Percentiles rank a stretch among this genome's conserved stretches.
phyloP scores from a whole-genome alignment of 768 basidiomycete species.

The Mycena metata region DNA sequence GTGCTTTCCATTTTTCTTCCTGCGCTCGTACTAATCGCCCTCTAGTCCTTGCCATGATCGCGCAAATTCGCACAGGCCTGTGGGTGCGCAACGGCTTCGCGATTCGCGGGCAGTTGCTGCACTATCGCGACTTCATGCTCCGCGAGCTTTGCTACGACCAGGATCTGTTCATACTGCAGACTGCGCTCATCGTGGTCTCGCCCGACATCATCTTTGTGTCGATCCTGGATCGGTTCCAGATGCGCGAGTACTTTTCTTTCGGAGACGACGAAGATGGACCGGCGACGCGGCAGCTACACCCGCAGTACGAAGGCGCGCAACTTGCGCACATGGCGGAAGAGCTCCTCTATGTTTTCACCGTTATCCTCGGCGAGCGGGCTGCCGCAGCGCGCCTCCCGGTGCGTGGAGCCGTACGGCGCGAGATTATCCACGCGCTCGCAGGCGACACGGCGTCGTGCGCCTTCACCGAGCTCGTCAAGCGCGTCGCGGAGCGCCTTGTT shows the following conservation, averaged over 20 bases:
- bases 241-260: constrained; percentile 79
- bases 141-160: constrained; percentile 98
- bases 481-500: constrained; percentile 89
- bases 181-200: constrained; percentile 82
- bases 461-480: constrained; percentile 92
- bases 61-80: constrained; percentile 93
- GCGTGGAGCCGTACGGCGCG: constrained; percentile 76
- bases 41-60: constrained; percentile 90
- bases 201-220: constrained; percentile 85
- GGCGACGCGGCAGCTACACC: constrained; percentile 65
- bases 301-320: constrained; percentile 77
- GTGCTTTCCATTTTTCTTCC: constrained; percentile 37
- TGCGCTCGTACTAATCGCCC: constrained; percentile 10
- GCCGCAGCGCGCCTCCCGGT: constrained; percentile 79
- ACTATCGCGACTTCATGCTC: constrained; percentile 96
- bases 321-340: constrained; percentile 93
- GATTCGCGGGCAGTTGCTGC: constrained; percentile 93
- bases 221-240: constrained; percentile 91
- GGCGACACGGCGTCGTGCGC: constrained; percentile 78
- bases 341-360: constrained; percentile 87
- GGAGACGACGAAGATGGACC: too few species aligned
- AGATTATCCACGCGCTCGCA: constrained; percentile 92
- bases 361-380: constrained; percentile 85
- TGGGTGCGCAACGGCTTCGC: constrained; percentile 99
- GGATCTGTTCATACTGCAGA: constrained; percentile 89